phyloP scores from a whole-genome alignment of 108 stramenopile genomes.

The Pseudonitzschia pungens region DNA sequence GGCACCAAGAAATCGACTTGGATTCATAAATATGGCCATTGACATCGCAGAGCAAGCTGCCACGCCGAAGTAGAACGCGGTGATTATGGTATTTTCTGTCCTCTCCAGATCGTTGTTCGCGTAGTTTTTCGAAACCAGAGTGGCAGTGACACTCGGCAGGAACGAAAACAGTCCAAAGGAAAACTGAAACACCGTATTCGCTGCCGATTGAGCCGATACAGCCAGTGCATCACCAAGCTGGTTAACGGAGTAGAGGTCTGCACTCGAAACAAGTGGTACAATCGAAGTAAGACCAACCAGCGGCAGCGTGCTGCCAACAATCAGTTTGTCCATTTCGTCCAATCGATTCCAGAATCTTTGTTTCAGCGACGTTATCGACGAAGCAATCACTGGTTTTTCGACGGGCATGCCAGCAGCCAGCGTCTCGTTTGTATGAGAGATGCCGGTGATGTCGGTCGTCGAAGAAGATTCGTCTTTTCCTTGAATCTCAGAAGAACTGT shows the following conservation, averaged over 20 bases:
- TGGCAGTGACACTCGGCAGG: conserved; percentile 71
- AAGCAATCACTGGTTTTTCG: too few relatives aligned
- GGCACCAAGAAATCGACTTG: conserved; percentile 44
- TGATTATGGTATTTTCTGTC: conserved; percentile 64
- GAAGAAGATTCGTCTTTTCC: too few relatives aligned
- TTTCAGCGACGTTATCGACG: too few relatives aligned
- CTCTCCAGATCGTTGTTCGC: conserved; percentile 58
- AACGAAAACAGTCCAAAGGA: conserved; percentile 77
- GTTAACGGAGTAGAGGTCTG: conserved; percentile 83
- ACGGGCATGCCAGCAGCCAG: too few relatives aligned
- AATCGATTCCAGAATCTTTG: conserved; percentile 5
- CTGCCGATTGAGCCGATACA: conserved; percentile 80
- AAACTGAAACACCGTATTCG: conserved; percentile 73
- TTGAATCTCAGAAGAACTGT: too few relatives aligned
- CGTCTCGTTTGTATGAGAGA: too few relatives aligned
- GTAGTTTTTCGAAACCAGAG: conserved; percentile 69
- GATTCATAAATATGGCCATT: conserved; percentile 47
- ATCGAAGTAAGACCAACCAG: conserved; percentile 76
- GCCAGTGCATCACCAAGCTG: conserved; percentile 74
- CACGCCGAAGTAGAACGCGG: conserved; percentile 58
- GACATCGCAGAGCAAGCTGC: conserved; percentile 49
- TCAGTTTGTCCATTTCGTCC: conserved; percentile 23
- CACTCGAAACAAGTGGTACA: conserved; percentile 60
- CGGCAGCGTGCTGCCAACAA: conserved; percentile 42
- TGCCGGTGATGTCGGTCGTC: too few relatives aligned